phyloP scores from a whole-genome alignment of 179 eudicot genomes.

The Beta macrorhiza region DNA sequence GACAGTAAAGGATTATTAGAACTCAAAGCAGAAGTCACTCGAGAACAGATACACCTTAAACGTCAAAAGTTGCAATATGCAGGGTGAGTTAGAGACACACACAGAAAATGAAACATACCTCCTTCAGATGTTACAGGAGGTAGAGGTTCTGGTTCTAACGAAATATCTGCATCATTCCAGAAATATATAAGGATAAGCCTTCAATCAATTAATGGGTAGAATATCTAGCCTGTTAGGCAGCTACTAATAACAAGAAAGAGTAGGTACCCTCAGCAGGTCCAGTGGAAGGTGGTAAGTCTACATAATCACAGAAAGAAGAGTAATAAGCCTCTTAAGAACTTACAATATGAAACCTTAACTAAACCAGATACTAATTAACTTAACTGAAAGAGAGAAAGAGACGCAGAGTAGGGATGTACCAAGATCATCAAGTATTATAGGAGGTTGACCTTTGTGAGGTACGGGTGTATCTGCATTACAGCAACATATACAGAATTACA shows the following conservation, averaged over 20 bases:
- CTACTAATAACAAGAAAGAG: background rate
- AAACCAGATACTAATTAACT: background rate
- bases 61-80: background rate
- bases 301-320: constrained; percentile 13
- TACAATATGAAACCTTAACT: background rate
- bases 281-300: constrained; percentile 10
- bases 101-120: no score
- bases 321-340: background rate
- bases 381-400: background rate
- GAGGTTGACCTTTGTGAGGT: background rate
- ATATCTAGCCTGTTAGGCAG: background rate
- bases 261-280: constrained; percentile 5
- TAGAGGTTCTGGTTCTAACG: background rate
- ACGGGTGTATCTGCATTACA: constrained; percentile 8
- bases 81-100: no score
- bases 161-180: background rate
- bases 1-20: background rate
- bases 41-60: background rate
- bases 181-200: background rate
- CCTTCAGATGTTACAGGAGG: no score
- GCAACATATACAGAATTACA: background rate
- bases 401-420: background rate
- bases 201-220: background rate
- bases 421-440: background rate
- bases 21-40: background rate